Percentiles rank a stretch among this genome's conserved stretches.
These are phyloP conservation scores for Apiosordaria backusii DNA, from an alignment of 495 filamentous ascomycete species.

Conservation along the genomic window DNA sequence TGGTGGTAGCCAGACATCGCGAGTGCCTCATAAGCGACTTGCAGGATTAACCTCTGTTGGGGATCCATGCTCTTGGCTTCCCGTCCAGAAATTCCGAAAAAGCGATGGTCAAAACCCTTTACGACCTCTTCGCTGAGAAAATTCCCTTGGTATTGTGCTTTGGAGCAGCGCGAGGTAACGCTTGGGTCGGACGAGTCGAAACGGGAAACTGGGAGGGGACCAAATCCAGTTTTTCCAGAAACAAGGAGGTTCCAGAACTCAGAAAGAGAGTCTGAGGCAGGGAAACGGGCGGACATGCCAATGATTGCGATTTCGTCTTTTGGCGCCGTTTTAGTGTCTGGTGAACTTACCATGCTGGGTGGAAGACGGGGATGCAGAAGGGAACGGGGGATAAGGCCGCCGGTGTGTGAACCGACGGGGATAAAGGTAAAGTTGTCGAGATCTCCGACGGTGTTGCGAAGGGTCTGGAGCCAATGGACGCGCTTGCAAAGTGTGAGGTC, in stretches of 20 bases:
- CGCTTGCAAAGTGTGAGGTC: not conserved
- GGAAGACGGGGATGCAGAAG: not conserved
- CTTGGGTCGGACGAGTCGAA: not conserved
- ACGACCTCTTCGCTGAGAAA: conserved; percentile 36
- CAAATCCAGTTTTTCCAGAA: not conserved
- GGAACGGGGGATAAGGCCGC: not conserved
- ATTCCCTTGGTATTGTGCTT: conserved; percentile 19
- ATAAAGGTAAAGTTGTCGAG: not conserved
- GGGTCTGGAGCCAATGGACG: not conserved
- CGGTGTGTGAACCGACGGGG: not conserved
- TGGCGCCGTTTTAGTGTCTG: not conserved
- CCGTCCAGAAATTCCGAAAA: conserved; percentile 54
- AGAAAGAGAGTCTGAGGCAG: conserved; percentile 24
- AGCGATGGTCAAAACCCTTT: conserved; percentile 47
- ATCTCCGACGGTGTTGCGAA: not conserved
- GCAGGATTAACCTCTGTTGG: conserved; percentile 69
- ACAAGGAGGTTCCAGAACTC: conserved; percentile 20
- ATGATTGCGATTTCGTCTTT: conserved; percentile 30
- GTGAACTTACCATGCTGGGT: not conserved
- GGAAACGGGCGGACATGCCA: conserved; percentile 37
- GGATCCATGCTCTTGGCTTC: conserved; percentile 64
- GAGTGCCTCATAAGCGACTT: conserved; percentile 75
- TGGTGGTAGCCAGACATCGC: conserved; percentile 56
- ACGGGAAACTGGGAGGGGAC: not conserved
- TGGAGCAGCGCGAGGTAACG: not conserved